phyloP scores from a whole-genome alignment of 345 rosid species.

The Salix arbutifolia region DNA sequence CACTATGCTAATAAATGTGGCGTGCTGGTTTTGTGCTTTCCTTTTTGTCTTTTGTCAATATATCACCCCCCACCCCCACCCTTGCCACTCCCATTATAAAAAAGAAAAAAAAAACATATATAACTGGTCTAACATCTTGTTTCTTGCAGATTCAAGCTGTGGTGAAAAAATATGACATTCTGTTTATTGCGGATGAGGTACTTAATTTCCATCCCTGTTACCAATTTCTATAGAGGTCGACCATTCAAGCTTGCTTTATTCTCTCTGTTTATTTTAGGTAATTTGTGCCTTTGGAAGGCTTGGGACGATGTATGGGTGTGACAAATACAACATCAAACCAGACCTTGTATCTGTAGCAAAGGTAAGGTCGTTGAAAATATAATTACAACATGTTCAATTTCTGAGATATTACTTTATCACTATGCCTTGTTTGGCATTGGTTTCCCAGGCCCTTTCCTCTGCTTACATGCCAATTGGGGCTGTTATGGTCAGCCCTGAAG shows the following conservation, averaged over 20 bases:
- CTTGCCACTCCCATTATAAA: no score
- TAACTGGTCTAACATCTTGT: neutral
- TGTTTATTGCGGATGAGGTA: constrained; percentile 97
- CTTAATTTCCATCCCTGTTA: neutral
- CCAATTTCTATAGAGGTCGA: neutral
- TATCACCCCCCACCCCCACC: neutral
- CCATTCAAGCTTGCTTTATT: neutral
- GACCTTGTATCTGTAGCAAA: constrained; percentile 86
- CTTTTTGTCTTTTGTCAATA: no score
- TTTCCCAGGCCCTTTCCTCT: constrained; percentile 79
- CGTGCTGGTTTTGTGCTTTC: neutral
- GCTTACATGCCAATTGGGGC: constrained; percentile 96
- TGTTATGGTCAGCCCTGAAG: constrained; percentile 73
- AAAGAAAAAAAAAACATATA: neutral
- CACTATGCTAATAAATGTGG: neutral
- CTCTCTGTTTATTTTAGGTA: constrained; percentile 45
- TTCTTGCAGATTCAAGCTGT: constrained; percentile 79
- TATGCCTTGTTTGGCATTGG: neutral
- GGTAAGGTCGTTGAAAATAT: constrained; percentile 40
- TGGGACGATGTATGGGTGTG: constrained; percentile 91
- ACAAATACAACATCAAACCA: constrained; percentile 84
- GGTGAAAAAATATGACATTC: constrained; percentile 75
- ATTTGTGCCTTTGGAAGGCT: constrained; percentile 98
- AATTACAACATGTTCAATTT: neutral
- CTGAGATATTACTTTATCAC: neutral